Conservation (phyloP, 139 green algal genomes). For the Pedinophyceae sp. region DNA sequence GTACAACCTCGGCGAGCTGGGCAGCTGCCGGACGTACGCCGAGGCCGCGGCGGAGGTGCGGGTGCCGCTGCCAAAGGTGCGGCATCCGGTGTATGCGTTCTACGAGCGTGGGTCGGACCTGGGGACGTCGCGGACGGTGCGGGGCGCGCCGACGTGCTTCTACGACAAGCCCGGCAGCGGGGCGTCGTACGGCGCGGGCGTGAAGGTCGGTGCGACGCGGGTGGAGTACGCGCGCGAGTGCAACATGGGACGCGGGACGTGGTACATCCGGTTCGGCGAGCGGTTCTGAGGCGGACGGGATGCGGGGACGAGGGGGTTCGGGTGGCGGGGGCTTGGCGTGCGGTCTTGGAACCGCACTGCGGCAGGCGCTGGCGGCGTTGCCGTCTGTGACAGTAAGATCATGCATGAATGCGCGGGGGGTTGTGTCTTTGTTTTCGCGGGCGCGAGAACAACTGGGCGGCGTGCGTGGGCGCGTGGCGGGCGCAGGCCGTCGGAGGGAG, state of each 20-base stretch:
- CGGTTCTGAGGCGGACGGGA: constrained; percentile 70
- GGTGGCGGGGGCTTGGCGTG: no score
- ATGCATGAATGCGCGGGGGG: no score
- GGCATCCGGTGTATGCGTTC: constrained; percentile 69
- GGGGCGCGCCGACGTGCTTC: constrained; percentile 82
- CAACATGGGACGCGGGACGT: constrained; percentile 55
- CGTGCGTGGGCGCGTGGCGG: no score
- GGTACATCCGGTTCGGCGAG: constrained; percentile 78
- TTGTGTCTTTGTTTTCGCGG: no score
- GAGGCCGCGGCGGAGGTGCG: constrained; percentile 68
- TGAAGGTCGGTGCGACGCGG: constrained; percentile 64
- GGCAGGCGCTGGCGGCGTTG: no score
- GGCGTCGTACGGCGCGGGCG: constrained; percentile 49
- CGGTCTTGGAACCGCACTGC: no score
- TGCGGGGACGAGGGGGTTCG: no score
- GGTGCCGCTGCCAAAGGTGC: constrained; percentile 37
- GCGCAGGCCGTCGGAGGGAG: no score
- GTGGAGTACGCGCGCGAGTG: constrained; percentile 70
- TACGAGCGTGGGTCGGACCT: constrained; percentile 75
- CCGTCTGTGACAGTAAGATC: no score
- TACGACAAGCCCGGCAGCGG: constrained; percentile 72
- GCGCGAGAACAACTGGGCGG: no score
- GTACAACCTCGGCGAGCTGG: constrained; percentile 87
- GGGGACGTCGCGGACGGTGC: constrained; percentile 34
- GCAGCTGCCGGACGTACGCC: constrained; percentile 49